These are phyloP conservation scores for Coemansia sp. DNA, from an alignment of 192 early-diverging fungal genomes.

Conservation along the genomic window DNA sequence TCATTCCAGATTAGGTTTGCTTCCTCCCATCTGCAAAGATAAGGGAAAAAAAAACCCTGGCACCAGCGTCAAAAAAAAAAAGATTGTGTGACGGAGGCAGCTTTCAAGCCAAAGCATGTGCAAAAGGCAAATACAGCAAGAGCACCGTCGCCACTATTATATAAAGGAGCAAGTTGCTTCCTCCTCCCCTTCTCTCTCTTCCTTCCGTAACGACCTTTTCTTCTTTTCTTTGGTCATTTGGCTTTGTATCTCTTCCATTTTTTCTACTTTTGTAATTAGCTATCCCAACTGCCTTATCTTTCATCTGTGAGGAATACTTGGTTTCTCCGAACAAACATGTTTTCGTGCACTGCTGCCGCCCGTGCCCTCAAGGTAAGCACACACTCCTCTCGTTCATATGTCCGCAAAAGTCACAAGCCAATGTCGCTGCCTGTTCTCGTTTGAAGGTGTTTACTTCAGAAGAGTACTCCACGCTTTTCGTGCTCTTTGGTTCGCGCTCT, in stretches of 20 bases:
- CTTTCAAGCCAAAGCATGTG: background rate
- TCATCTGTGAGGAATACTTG: background rate
- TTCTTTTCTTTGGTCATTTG: background rate
- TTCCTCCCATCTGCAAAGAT: slow-evolving; percentile 5
- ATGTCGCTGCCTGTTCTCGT: too few relatives aligned
- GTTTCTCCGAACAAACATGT: slow-evolving; percentile 17
- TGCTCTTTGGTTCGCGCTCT: background rate
- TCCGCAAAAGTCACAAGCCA: too few relatives aligned
- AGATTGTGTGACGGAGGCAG: too few relatives aligned
- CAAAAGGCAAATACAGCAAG: background rate
- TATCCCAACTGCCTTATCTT: background rate
- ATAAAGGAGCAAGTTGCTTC: too few relatives aligned
- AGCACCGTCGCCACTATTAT: too few relatives aligned
- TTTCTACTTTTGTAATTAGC: background rate
- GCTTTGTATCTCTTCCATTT: background rate
- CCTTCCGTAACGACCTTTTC: slow-evolving; percentile 7
- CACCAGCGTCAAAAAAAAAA: background rate
- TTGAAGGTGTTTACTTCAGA: too few relatives aligned
- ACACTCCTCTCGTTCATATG: background rate
- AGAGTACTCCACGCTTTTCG: too few relatives aligned
- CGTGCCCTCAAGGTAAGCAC: slow-evolving; percentile 30
- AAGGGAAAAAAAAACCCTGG: slow-evolving; percentile 5
- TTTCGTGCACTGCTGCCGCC: slow-evolving; percentile 26
- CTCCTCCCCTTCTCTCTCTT: slow-evolving; percentile 6
- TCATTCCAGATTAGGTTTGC: background rate